Evolutionary conservation across 2,329 filamentous ascomycete species (phyloP), one percentile per base, ranked within the genome.

Genomic region (Apiospora sp.): DNA sequence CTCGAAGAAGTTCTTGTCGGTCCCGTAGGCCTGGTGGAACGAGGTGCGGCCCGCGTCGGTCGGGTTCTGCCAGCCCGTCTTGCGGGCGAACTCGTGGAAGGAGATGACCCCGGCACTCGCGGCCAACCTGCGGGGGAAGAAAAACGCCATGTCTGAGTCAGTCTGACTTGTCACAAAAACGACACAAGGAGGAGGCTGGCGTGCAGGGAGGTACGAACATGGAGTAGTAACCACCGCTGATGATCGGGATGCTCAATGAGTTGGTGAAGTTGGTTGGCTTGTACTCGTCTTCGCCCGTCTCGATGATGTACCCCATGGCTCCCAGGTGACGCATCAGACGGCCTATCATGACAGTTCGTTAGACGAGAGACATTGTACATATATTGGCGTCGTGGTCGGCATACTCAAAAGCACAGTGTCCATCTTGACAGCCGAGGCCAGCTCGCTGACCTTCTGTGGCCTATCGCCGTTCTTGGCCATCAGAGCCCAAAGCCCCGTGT

Each of bases 1-100:
- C 67, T 81, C 78, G 49, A 85, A 84, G 69, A 83, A 78, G 73
- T 81, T 79, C 67, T 76, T 73, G 16, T 81, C 74, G 6, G 80
- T 84, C 30, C 78, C 78, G 76, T 81, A 82, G 1, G 80, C 82
- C 48, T 78, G 75, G 43, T 79, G 44, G 1, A 77, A 54, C 7
- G 72, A 70, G 1, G 73, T 46, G 3, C 77, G 74, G 41, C 54
- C 34, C 37, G 61, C 70, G 7, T 69, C 46, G 3, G 72, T 74
- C 6, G 74, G 72, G 34, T 70, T 72, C 61, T 41, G 70, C 51
- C 73, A 75, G 12, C 72, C 74, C 13, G 37, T 74, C 7, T 71
- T 61, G 37, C 64, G n/a, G 22, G 72, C 64, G 71, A 70, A 75
- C 24, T 73, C 71, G 37, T 68, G 71, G 44, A 64, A 49, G 27